Evolutionary conservation across 306 rosid genomes (phyloP), one percentile per base, ranked within the genome.

Genomic region (Oemleria cerasiformis): DNA sequence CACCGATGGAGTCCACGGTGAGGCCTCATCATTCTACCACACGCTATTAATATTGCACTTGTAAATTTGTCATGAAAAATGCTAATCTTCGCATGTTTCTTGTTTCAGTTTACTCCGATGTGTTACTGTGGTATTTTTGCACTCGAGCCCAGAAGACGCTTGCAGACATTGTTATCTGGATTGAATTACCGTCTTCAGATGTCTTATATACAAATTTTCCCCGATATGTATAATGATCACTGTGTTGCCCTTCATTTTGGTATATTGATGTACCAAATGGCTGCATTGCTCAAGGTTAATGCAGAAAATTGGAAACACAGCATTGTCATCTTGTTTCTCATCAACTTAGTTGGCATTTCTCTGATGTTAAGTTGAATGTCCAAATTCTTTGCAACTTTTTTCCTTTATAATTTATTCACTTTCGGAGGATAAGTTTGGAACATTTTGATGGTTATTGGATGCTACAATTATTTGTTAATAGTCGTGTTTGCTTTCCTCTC

Each of bases 1-100:
- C 68, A 73, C 40, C 61, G 53, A 57, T 48, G 43, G 67, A 70
- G 65, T 65, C 50, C 54, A 49, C 64, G 63, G 76, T 73, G 47
- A 49, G 73, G 49, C 54, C 14, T 63, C 13, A 9, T 8, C 30
- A 53, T 59, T 47, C 50, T 55, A 44, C 40, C 21, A 10, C 60
- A 20, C 45, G 65, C 58, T 56, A 44, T 47, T 45, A 57, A 41
- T 40, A 17, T 3, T 10, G 17, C 8, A 20, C 61, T 50, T 66
- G 42, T 39, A 20, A 49, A 38, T 38, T 23, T 49, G 19, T 48
- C 47, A 40, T 43, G 55, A 45, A 16, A 44, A 42, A 67, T 45
- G 47, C 70, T 64, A 20, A 63, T 38, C 34, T 53, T 54, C 30
- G 8, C 42, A 47, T 7, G 47, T 51, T 62, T 42, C 58, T 19